Percentiles rank a stretch among this genome's conserved stretches.
Conservation (phyloP, 1,139 yeast genomes). For the Geotrichum bryndzae region DNA sequence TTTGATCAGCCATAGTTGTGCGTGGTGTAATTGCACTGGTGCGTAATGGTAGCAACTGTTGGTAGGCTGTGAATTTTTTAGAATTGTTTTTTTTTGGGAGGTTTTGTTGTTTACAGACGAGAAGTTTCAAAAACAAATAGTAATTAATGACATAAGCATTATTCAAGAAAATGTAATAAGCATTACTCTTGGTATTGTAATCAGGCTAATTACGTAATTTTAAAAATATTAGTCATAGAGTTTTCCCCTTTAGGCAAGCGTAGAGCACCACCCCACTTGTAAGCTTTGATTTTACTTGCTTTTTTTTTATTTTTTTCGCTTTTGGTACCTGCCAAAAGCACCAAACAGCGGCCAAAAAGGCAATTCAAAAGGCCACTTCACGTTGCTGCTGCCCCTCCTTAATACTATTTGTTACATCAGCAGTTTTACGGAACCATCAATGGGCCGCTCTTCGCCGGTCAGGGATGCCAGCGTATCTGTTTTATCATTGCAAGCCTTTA, state of each 20-base stretch:
- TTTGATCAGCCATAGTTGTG: conserved; percentile 7
- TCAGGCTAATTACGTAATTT: background rate
- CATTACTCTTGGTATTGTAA: background rate
- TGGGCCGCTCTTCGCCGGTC: background rate
- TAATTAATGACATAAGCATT: background rate
- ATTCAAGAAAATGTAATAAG: background rate
- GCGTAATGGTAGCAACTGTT: background rate
- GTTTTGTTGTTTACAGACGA: background rate
- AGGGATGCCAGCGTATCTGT: background rate
- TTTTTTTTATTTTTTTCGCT: background rate
- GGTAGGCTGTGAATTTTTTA: background rate
- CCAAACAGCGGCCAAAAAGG: background rate
- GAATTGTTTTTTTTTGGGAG: background rate
- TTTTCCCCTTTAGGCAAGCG: background rate
- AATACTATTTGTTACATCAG: background rate
- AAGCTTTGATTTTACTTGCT: background rate
- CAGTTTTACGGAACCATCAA: background rate
- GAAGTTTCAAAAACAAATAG: background rate
- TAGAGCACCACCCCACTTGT: background rate
- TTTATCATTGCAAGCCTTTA: background rate
- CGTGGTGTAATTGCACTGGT: background rate
- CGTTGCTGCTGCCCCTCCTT: background rate
- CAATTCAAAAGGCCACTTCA: background rate
- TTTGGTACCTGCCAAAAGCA: background rate
- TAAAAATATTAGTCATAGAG: background rate